These are phyloP conservation scores for Plasmopara muralis DNA, from an alignment of 352 stramenopile genomes.

Conservation along the genomic window DNA sequence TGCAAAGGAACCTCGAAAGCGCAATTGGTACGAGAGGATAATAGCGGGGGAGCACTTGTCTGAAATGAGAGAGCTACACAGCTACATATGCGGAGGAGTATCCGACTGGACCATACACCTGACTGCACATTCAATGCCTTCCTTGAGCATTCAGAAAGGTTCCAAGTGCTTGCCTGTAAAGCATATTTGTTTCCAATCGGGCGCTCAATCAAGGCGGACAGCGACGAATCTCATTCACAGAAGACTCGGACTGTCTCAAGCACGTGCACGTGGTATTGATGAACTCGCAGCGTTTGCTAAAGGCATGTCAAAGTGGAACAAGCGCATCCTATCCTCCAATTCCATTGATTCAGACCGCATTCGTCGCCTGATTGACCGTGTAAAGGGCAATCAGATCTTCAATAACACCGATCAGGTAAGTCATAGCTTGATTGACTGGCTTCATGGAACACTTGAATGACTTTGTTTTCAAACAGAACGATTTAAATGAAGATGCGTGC, in stretches of 20 bases:
- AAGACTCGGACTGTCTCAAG: conserved; percentile 52
- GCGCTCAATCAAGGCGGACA: conserved; percentile 6
- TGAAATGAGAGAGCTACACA: conserved; percentile 44
- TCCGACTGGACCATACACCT: conserved; percentile 52
- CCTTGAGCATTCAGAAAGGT: conserved; percentile 14
- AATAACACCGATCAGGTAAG: conserved; percentile 54
- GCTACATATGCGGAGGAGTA: conserved; percentile 61
- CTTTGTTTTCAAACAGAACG: conserved; percentile 30
- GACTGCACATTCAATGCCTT: neutral
- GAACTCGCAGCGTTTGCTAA: conserved; percentile 61
- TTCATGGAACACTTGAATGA: conserved; percentile 4
- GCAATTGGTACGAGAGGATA: conserved; percentile 48
- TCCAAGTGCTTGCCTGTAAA: conserved; percentile 19
- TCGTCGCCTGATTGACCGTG: conserved; percentile 57
- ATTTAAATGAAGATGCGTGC: conserved; percentile 77
- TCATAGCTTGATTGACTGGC: neutral
- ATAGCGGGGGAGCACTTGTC: conserved; percentile 40
- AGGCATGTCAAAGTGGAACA: conserved; percentile 66
- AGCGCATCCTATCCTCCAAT: conserved; percentile 33
- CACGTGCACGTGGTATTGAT: conserved; percentile 35
- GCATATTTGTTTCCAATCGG: conserved; percentile 12
- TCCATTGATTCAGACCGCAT: conserved; percentile 59
- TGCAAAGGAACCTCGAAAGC: conserved; percentile 16
- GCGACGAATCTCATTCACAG: conserved; percentile 26
- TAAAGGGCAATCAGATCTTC: conserved; percentile 54